A percentile compares a stretch with the other conserved stretches of the same genome.
phyloP scores from a whole-genome alignment of 495 filamentous ascomycete genomes.

The Lasiosphaeriaceae sp. region DNA sequence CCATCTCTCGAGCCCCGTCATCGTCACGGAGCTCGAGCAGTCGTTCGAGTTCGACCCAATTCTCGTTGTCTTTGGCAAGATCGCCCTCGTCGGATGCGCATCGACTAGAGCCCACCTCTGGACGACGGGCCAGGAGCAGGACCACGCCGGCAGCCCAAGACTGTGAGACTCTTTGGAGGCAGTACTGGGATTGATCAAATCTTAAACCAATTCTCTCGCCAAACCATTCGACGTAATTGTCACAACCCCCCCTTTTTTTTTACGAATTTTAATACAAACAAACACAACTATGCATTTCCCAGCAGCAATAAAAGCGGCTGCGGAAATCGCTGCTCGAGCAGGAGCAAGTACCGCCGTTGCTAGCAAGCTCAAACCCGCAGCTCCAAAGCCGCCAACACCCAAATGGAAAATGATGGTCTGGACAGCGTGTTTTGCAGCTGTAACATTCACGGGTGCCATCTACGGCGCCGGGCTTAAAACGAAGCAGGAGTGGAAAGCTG shows the following conservation, averaged over 20 bases:
- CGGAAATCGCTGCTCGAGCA: neutral
- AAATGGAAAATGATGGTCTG: slow-evolving; percentile 28
- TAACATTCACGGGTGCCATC: slow-evolving; percentile 46
- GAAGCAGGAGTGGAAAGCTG: slow-evolving; percentile 37
- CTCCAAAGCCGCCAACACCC: slow-evolving; percentile 15
- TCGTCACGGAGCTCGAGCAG: neutral
- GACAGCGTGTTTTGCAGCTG: slow-evolving; percentile 46
- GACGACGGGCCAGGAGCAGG: neutral
- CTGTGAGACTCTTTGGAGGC: slow-evolving; percentile 9
- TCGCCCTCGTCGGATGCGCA: neutral
- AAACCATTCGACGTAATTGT: too few species aligned
- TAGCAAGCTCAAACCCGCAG: neutral
- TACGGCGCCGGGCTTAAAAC: slow-evolving; percentile 60
- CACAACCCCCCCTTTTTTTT: neutral
- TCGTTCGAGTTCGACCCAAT: neutral
- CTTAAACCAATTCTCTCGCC: neutral
- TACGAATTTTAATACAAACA: neutral
- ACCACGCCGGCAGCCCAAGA: neutral
- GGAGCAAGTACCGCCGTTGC: neutral
- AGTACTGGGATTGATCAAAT: slow-evolving; percentile 11
- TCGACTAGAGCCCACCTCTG: too few species aligned
- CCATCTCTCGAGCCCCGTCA: slow-evolving; percentile 3
- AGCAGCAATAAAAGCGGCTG: neutral
- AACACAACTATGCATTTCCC: neutral
- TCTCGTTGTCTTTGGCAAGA: too few species aligned